Evolutionary conservation across 768 basidiomycete species (phyloP).

Genomic region (Hortiboletus flavorubellus): DNA sequence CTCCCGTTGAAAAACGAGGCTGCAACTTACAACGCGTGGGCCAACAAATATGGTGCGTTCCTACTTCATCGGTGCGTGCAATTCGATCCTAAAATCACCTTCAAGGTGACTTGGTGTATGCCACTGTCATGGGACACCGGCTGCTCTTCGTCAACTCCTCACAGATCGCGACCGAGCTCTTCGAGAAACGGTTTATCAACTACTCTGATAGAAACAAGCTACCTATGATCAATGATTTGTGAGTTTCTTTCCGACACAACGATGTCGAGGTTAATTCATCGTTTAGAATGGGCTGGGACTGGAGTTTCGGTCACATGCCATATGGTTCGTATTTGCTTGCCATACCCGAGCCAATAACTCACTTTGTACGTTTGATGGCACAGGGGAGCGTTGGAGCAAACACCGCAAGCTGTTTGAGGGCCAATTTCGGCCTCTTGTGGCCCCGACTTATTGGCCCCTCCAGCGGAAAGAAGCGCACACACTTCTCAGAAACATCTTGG

Average conservation of each 20-base stretch:
- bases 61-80: neutral
- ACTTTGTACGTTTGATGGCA: neutral
- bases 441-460: constrained; percentile 41
- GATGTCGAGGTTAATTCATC: constrained; percentile 5
- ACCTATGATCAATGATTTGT: constrained; percentile 52
- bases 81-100: neutral
- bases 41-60: constrained; percentile 34
- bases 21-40: constrained; percentile 42
- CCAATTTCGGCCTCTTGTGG: constrained; percentile 45
- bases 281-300: constrained; percentile 44
- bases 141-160: constrained; percentile 47
- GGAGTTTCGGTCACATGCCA: constrained; percentile 56
- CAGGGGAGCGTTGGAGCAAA: constrained; percentile 51
- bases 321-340: constrained; percentile 34
- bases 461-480: constrained; percentile 44
- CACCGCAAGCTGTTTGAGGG: constrained; percentile 53
- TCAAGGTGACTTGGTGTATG: constrained; percentile 50
- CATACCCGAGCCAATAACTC: neutral
- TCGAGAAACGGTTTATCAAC: constrained; percentile 53
- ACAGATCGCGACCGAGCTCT: constrained; percentile 47
- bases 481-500: constrained; percentile 43
- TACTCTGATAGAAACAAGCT: constrained; percentile 52
- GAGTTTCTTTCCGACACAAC: constrained; percentile 8
- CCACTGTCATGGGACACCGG: constrained; percentile 48
- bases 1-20: constrained; percentile 39